These are phyloP conservation scores for Juglanconis sp. DNA, from an alignment of 2,329 filamentous ascomycete species.

Conservation along the genomic window DNA sequence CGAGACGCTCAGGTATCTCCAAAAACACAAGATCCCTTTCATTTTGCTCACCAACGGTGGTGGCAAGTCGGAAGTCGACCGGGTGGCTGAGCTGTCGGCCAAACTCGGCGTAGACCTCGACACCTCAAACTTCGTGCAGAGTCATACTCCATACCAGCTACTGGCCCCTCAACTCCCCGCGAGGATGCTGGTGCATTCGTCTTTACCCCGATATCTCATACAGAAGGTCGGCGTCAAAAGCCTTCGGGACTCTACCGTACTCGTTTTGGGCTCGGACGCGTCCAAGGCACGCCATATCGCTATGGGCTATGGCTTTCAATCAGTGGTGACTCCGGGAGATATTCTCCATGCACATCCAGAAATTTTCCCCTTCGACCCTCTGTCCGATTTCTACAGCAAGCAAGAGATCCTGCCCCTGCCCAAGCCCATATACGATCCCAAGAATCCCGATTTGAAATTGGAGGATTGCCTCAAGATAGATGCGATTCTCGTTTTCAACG, in stretches of 20 bases:
- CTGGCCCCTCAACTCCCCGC: conserved; percentile 41
- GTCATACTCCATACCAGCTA: conserved; percentile 83
- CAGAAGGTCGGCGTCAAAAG: conserved; percentile 21
- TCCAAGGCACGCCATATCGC: conserved; percentile 70
- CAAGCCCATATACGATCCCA: conserved; percentile 24
- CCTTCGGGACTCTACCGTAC: conserved; percentile 63
- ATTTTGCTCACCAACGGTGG: conserved; percentile 96
- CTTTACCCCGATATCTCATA: conserved; percentile 1
- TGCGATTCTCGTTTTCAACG: conserved; percentile 90
- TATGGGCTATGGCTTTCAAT: conserved; percentile 73
- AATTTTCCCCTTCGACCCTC: conserved; percentile 79
- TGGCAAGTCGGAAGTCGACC: conserved; percentile 74
- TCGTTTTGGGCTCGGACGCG: conserved; percentile 70
- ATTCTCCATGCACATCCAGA: conserved; percentile 70
- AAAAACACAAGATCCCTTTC: conserved; percentile 76
- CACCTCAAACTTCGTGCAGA: conserved; percentile 75
- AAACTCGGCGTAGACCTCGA: conserved; percentile 64
- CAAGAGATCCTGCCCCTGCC: conserved; percentile 57
- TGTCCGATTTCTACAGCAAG: conserved; percentile 61
- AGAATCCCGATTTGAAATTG: conserved; percentile 20
- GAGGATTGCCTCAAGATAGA: conserved; percentile 68
- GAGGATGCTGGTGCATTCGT: conserved; percentile 35
- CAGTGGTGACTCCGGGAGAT: conserved; percentile 82
- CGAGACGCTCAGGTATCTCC: conserved; percentile 69
- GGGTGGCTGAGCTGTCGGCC: conserved; percentile 66